A percentile compares a stretch with the other conserved stretches of the same genome.
Evolutionary conservation across 257 asterid genomes (phyloP).

Genomic region (Lycium ferocissimum): DNA sequence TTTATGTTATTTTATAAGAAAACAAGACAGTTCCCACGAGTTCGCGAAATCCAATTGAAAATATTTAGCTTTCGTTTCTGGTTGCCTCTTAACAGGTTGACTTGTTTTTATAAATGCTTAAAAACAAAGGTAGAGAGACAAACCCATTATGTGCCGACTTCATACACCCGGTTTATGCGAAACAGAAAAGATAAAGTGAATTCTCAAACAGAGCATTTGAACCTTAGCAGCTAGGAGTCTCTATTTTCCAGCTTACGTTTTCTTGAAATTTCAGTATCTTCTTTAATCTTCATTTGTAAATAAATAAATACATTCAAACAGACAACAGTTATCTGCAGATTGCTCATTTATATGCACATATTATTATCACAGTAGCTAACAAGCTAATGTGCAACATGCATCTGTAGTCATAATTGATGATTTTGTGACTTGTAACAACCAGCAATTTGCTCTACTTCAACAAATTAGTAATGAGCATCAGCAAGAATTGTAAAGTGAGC

Average conservation of each 20-base stretch:
- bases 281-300: background rate
- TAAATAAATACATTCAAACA: background rate
- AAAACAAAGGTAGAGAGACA: background rate
- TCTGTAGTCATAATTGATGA: background rate
- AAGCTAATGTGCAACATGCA: conserved; percentile 25
- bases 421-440: background rate
- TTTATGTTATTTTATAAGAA: background rate
- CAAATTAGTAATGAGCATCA: conserved; percentile 24
- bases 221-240: background rate
- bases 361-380: conserved; percentile 21
- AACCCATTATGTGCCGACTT: no score
- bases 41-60: background rate
- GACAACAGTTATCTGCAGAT: background rate
- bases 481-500: conserved; percentile 6
- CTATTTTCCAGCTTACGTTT: background rate
- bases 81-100: background rate
- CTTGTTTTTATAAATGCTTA: background rate
- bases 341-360: conserved; percentile 8
- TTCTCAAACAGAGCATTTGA: background rate
- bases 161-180: no score
- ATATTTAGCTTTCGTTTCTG: background rate
- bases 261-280: background rate
- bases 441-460: background rate
- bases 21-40: background rate
- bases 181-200: no score